Conservation (phyloP, 1,284 basidiomycete genomes). For the Pyrrhoderma noxium region DNA sequence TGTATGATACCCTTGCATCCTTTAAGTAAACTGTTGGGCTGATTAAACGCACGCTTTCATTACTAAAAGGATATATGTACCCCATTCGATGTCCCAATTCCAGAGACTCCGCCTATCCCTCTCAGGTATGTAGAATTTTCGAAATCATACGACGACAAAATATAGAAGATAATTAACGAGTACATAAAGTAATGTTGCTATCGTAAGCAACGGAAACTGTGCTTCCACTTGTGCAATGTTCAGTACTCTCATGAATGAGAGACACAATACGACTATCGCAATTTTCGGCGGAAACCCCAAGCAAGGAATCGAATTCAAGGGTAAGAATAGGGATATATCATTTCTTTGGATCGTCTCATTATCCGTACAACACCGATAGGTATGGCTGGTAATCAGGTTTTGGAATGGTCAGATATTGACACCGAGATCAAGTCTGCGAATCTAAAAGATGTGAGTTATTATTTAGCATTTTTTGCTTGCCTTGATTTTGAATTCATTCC, state of each 20-base stretch:
- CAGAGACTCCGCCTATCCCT: conserved; percentile 44
- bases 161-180: too few species aligned
- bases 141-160: too few species aligned
- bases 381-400: conserved; percentile 60
- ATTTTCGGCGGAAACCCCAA: conserved; percentile 56
- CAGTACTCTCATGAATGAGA: conserved; percentile 54
- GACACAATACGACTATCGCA: conserved; percentile 46
- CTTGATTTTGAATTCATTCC: neutral
- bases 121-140: conserved; percentile 35
- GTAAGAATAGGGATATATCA: conserved; percentile 23
- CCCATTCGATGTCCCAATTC: conserved; percentile 38
- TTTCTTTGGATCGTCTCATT: neutral
- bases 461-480: neutral
- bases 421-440: conserved; percentile 58
- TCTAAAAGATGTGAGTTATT: conserved; percentile 41
- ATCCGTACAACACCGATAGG: conserved; percentile 26
- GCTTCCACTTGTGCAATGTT: conserved; percentile 64
- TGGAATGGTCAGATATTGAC: conserved; percentile 58
- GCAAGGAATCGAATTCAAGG: conserved; percentile 48
- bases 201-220: conserved; percentile 44
- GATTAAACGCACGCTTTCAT: too few species aligned
- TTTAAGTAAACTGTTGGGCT: neutral
- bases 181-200: conserved; percentile 6
- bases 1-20: conserved; percentile 27
- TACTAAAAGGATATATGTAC: conserved; percentile 32